phyloP scores from a whole-genome alignment of 2,329 filamentous ascomycete genomes.

The Venturia effusa region DNA sequence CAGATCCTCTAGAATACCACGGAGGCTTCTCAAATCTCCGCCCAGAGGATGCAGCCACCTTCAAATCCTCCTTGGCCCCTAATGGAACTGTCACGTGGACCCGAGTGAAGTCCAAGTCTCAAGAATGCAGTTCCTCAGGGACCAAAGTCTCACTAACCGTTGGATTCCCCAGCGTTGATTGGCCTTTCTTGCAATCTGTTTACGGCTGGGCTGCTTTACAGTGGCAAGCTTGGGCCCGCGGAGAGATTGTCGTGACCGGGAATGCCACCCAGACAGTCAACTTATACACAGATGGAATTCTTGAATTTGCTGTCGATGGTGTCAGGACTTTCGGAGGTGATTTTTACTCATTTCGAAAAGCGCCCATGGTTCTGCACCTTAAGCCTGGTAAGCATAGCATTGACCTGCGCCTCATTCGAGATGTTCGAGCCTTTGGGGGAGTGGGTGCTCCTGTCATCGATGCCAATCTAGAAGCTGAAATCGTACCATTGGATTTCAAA shows the following conservation, averaged over 20 bases:
- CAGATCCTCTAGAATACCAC: conserved; percentile 43
- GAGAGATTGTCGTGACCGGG: conserved; percentile 31
- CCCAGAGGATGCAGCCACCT: conserved; percentile 32
- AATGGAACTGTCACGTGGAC: conserved; percentile 43
- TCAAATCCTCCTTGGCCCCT: conserved; percentile 38
- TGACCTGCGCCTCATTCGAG: conserved; percentile 42
- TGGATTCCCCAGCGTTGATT: conserved; percentile 40
- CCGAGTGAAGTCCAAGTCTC: conserved; percentile 23
- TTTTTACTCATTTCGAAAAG: conserved; percentile 40
- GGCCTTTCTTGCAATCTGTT: conserved; percentile 39
- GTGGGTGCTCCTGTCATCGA: conserved; percentile 35
- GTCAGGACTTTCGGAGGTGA: conserved; percentile 46
- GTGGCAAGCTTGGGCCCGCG: conserved; percentile 48
- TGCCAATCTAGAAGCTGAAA: conserved; percentile 26
- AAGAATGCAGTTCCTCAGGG: conserved; percentile 16
- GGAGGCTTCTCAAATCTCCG: conserved; percentile 41
- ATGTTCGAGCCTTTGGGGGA: conserved; percentile 47
- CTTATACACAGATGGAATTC: conserved; percentile 36
- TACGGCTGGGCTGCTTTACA: conserved; percentile 51
- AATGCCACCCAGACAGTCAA: conserved; percentile 24
- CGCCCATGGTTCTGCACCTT: conserved; percentile 40
- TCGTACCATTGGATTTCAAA: conserved; percentile 19
- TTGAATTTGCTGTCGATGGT: conserved; percentile 44
- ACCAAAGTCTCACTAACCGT: conserved; percentile 32
- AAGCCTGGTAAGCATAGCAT: conserved; percentile 39